Evolutionary conservation across 257 asterid species (phyloP).

Genomic region (Paulownia fortunei): DNA sequence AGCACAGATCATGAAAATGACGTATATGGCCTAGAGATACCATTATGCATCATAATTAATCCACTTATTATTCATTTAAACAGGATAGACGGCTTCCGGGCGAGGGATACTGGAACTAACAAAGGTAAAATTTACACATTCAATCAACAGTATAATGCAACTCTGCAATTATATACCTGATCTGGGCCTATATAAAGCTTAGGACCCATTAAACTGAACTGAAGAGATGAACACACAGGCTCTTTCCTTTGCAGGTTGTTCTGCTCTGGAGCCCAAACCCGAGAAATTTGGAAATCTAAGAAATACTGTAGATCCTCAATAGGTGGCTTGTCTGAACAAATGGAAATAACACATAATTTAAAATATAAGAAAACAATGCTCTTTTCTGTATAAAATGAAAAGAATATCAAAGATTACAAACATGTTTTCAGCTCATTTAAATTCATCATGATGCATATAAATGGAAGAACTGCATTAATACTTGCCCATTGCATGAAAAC

Average conservation of each 20-base stretch:
- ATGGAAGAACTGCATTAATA: neutral
- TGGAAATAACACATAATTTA: slow-evolving; percentile 6
- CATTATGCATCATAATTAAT: neutral
- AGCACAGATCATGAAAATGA: neutral
- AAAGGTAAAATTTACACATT: neutral
- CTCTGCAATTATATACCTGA: slow-evolving; percentile 66
- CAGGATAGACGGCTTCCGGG: neutral
- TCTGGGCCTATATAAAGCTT: slow-evolving; percentile 93
- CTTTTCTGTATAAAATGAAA: neutral
- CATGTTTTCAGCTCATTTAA: neutral
- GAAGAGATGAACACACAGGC: slow-evolving; percentile 90
- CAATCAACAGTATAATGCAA: slow-evolving; percentile 1
- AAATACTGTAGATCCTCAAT: slow-evolving; percentile 98
- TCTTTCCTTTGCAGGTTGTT: slow-evolving; percentile 86
- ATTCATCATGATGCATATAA: neutral
- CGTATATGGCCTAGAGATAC: neutral
- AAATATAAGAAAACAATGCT: neutral
- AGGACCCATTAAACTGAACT: slow-evolving; percentile 99
- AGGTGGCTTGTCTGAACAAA: slow-evolving; percentile 91
- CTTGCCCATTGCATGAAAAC: neutral
- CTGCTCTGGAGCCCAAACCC: slow-evolving; percentile 98
- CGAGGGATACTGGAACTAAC: neutral
- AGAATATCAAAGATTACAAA: neutral
- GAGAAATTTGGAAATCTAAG: slow-evolving; percentile 93
- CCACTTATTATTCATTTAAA: neutral